Percentiles rank a stretch among this genome's conserved stretches.
phyloP scores from a whole-genome alignment of 768 basidiomycete species.

The Lactarius hatsudake region DNA sequence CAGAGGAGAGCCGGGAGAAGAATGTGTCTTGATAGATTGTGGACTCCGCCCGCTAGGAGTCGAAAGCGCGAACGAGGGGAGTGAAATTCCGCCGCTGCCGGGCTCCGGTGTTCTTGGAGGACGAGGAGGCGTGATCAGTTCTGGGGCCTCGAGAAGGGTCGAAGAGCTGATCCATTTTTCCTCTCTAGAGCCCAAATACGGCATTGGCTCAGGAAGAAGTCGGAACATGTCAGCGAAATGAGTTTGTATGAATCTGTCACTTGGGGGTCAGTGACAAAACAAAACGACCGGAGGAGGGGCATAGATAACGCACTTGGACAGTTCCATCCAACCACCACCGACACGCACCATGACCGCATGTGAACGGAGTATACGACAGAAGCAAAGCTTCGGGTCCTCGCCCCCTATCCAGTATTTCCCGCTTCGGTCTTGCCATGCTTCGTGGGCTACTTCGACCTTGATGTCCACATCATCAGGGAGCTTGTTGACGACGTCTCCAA shows the following conservation, averaged over 20 bases:
- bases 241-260: slow-evolving; percentile 74
- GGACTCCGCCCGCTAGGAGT: slow-evolving; percentile 48
- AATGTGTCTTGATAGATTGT: slow-evolving; percentile 48
- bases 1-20: slow-evolving; percentile 68
- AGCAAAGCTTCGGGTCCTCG: slow-evolving; percentile 85
- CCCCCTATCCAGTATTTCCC: slow-evolving; percentile 97
- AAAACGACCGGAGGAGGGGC: neutral
- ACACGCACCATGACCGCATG: slow-evolving; percentile 96
- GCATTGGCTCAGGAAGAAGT: slow-evolving; percentile 59
- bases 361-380: slow-evolving; percentile 86
- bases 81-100: slow-evolving; percentile 36
- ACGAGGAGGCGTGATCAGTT: slow-evolving; percentile 38
- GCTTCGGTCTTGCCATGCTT: slow-evolving; percentile 89
- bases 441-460: slow-evolving; percentile 74
- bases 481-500: slow-evolving; percentile 88
- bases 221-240: slow-evolving; percentile 85
- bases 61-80: slow-evolving; percentile 67
- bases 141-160: slow-evolving; percentile 59
- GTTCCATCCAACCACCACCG: slow-evolving; percentile 90
- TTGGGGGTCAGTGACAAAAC: slow-evolving; percentile 7
- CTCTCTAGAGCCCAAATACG: slow-evolving; percentile 46
- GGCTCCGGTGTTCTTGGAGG: slow-evolving; percentile 71
- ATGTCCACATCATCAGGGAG: slow-evolving; percentile 81
- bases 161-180: slow-evolving; percentile 85
- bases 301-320: slow-evolving; percentile 67